A percentile compares a stretch with the other conserved stretches of the same genome.
Conservation (phyloP, 306 rosid species). For the Pterocarpus macrocarpus region DNA sequence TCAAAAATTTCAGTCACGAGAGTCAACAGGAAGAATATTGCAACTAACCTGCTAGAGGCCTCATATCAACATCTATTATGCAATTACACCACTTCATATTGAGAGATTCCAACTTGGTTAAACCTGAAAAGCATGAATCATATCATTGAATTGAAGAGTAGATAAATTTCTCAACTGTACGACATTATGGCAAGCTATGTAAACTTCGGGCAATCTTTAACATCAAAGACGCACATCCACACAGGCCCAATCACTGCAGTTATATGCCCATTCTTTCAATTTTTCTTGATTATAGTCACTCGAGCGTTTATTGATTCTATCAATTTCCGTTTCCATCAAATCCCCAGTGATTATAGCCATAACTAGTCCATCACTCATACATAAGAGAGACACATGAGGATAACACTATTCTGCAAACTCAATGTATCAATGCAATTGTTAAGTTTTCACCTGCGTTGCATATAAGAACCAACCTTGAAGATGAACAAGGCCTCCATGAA, state of each 20-base stretch:
- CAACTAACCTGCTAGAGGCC: conserved; percentile 76
- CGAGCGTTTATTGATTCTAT: too few species aligned
- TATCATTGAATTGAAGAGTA: conserved; percentile 2
- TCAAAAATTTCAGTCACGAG: conserved; percentile 21
- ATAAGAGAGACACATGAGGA: too few species aligned
- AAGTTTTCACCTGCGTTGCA: not conserved
- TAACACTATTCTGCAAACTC: too few species aligned
- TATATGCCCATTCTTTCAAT: too few species aligned
- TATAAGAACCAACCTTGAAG: conserved; percentile 70
- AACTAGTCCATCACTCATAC: too few species aligned
- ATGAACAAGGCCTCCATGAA: conserved; percentile 88
- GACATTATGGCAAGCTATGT: not conserved
- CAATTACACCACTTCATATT: conserved; percentile 96
- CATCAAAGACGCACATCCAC: too few species aligned
- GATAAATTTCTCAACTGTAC: not conserved
- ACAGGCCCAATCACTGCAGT: too few species aligned
- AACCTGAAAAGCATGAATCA: conserved; percentile 61
- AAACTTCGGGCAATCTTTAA: not conserved
- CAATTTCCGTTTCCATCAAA: too few species aligned
- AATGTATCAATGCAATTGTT: too few species aligned
- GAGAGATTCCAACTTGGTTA: conserved; percentile 84
- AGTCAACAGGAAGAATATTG: conserved; percentile 33
- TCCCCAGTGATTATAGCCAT: too few species aligned
- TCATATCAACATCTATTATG: conserved; percentile 84
- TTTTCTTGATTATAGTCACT: too few species aligned